Conservation (phyloP, 176 grass and related monocot genomes). For the Oryza glaberrima region DNA sequence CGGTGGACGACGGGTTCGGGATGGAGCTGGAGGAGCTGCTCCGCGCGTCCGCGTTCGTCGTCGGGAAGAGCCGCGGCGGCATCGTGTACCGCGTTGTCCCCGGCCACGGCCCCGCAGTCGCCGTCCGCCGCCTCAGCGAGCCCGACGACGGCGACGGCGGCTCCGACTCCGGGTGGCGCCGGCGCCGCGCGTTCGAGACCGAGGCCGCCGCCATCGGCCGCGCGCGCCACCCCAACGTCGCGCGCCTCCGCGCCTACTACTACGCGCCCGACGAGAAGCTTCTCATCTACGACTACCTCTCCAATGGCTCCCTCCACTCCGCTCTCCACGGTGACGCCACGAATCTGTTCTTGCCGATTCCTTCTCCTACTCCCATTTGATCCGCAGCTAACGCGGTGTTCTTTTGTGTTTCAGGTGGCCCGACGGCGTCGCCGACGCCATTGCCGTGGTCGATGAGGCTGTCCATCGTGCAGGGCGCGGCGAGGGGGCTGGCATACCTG, state of each 20-base stretch:
- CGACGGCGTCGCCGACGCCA: conserved; percentile 57
- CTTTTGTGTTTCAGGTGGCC: conserved; percentile 49
- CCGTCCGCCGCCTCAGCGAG: conserved; percentile 89
- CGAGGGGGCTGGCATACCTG: conserved; percentile 68
- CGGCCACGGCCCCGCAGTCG: conserved; percentile 52
- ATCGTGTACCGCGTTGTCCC: conserved; percentile 94
- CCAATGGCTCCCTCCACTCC: conserved; percentile 90
- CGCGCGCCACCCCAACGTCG: conserved; percentile 78
- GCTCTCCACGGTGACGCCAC: conserved; percentile 70
- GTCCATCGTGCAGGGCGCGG: conserved; percentile 78
- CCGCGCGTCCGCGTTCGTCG: conserved; percentile 82
- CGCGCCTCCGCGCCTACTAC: conserved; percentile 90
- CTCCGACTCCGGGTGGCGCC: conserved; percentile 54
- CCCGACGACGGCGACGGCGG: conserved; percentile 59
- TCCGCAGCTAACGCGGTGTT: neutral
- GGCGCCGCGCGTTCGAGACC: conserved; percentile 74
- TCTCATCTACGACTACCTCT: conserved; percentile 93
- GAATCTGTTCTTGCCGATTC: neutral
- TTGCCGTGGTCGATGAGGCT: conserved; percentile 75
- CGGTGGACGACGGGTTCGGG: conserved; percentile 83
- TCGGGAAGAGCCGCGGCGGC: conserved; percentile 88
- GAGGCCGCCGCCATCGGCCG: conserved; percentile 81
- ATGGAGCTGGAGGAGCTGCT: conserved; percentile 97
- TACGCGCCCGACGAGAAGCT: conserved; percentile 98
- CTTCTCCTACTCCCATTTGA: neutral